These are phyloP conservation scores for Brettanomyces anomalus DNA, from an alignment of 805 yeast genomes.

Conservation along the genomic window DNA sequence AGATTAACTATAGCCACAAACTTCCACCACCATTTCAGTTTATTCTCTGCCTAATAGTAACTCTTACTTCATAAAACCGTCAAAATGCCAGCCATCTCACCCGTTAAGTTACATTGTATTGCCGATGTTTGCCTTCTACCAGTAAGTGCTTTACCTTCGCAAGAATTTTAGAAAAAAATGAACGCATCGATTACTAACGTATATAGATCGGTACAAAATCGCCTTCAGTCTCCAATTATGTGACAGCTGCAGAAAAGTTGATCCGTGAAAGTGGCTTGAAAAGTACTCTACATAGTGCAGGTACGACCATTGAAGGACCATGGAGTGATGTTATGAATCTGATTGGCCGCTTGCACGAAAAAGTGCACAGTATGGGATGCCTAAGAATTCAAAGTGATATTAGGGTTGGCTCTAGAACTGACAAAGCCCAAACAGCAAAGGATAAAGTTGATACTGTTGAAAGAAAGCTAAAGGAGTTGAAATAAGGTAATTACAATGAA, in stretches of 20 bases:
- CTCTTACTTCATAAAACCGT: too few relatives aligned
- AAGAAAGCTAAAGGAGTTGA: constrained; percentile 29
- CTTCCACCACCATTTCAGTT: too few relatives aligned
- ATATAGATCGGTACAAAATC: constrained; percentile 65
- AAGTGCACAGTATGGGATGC: constrained; percentile 62
- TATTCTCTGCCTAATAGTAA: too few relatives aligned
- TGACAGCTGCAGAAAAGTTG: constrained; percentile 58
- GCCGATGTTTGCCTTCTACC: constrained; percentile 88
- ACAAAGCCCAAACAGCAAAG: constrained; percentile 60
- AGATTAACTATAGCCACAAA: too few relatives aligned
- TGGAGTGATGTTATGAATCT: constrained; percentile 81
- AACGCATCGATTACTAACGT: constrained; percentile 1
- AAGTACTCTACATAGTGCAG: constrained; percentile 80
- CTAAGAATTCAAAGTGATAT: constrained; percentile 79
- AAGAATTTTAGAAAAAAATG: too few relatives aligned
- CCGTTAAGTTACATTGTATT: constrained; percentile 50
- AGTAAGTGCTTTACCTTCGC: constrained; percentile 30
- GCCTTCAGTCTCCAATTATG: constrained; percentile 75
- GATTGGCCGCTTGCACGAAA: constrained; percentile 71
- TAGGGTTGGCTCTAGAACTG: constrained; percentile 78
- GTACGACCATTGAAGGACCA: constrained; percentile 82
- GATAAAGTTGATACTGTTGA: constrained; percentile 65
- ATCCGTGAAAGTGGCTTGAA: constrained; percentile 55
- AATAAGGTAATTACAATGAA: neutral
- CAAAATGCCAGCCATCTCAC: constrained; percentile 8